Conservation (phyloP, 768 basidiomycete genomes). For the Lactifluus volemus region DNA sequence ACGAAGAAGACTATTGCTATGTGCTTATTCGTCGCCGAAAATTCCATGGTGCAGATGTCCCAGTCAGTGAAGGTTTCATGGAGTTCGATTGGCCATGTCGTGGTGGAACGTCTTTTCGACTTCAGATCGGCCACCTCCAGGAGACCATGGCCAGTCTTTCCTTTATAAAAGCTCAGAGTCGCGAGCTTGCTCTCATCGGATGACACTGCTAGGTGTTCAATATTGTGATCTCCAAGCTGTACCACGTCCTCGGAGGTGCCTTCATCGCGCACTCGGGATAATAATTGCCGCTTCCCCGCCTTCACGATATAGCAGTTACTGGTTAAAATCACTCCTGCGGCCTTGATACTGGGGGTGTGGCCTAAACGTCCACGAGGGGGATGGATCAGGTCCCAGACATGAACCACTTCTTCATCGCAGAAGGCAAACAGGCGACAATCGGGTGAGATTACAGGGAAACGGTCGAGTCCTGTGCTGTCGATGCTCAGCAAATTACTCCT, state of each 20-base stretch:
- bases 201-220: conserved; percentile 3
- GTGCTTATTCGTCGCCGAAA: conserved; percentile 10
- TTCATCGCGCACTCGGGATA: conserved; percentile 5
- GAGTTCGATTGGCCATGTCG: conserved; percentile 6
- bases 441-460: conserved; percentile 9
- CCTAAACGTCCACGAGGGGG: not conserved
- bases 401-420: conserved; percentile 6
- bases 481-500: not conserved
- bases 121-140: conserved; percentile 8
- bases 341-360: not conserved
- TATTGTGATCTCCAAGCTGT: not conserved
- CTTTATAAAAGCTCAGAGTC: conserved; percentile 2
- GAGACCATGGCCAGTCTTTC: conserved; percentile 1
- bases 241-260: conserved; percentile 6
- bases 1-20: conserved; percentile 7
- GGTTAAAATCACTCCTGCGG: conserved; percentile 1
- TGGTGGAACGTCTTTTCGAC: conserved; percentile 2
- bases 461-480: conserved; percentile 1
- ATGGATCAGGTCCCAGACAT: conserved; percentile 6
- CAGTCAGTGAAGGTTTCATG: conserved; percentile 12
- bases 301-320: conserved; percentile 4
- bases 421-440: conserved; percentile 6
- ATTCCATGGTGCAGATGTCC: conserved; percentile 8
- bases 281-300: not conserved
- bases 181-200: conserved; percentile 2